Conservation (phyloP, 108 stramenopile genomes). For the Pseudonitzschia multiseries region DNA sequence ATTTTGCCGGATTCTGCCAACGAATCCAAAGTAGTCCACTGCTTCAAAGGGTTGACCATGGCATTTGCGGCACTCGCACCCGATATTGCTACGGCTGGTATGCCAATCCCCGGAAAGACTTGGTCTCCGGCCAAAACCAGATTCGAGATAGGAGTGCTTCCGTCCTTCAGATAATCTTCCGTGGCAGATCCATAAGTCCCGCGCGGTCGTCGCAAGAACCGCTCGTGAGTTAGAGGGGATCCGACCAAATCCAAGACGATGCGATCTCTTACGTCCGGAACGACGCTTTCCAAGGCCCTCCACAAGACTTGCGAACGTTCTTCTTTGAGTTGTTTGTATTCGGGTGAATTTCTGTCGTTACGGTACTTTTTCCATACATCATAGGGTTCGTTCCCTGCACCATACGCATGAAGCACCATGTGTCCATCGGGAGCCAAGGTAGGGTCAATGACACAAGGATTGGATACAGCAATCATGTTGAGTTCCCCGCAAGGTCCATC, state of each 20-base stretch:
- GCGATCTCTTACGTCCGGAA: constrained; percentile 83
- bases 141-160: constrained; percentile 67
- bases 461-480: constrained; percentile 92
- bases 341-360: constrained; percentile 37
- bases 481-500: constrained; percentile 86
- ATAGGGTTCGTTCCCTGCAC: constrained; percentile 92
- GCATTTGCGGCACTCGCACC: constrained; percentile 90
- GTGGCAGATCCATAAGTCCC: constrained; percentile 90
- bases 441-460: constrained; percentile 82
- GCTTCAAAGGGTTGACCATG: constrained; percentile 55
- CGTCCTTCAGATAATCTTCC: constrained; percentile 82
- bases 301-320: constrained; percentile 80
- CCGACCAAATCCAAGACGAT: constrained; percentile 76
- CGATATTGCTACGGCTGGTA: constrained; percentile 81
- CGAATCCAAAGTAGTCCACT: constrained; percentile 61
- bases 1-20: constrained; percentile 25
- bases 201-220: constrained; percentile 74
- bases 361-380: constrained; percentile 73
- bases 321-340: constrained; percentile 76
- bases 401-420: constrained; percentile 89
- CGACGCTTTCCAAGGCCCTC: constrained; percentile 86
- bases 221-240: constrained; percentile 90
- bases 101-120: constrained; percentile 84
- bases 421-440: constrained; percentile 84
- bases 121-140: constrained; percentile 75